Evolutionary conservation across 2,329 filamentous ascomycete genomes (phyloP), one percentile per base, ranked within the genome.

Genomic region (Claviceps sp.): DNA sequence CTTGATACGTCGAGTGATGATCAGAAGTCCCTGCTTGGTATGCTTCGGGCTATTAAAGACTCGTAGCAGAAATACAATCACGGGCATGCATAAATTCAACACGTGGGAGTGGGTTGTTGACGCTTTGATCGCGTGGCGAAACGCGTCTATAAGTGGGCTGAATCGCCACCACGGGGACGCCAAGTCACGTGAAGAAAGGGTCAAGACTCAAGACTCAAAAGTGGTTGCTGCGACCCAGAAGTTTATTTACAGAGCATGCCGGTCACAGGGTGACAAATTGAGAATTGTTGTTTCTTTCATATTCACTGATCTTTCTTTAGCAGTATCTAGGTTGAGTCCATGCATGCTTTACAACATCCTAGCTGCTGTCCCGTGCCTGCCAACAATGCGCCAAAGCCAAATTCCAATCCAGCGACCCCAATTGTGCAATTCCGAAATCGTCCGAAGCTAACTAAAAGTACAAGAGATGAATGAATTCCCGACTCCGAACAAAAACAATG

Each of bases 141-240:
- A 70, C 68, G 68, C 68, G 68, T 67, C 59, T 50, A 34, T 37
- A 48, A 52, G 58, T 52, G 61, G 59, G 60, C 61, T 62, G 48
- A 54, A 58, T 52, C 53, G 56, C 57, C 58, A 56, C 57, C 52
- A 38, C n/a, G 50, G 44, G 50, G 52, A 70, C 68, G 67, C 68
- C 67, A 70, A 61, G 40, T 64, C 68, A 70, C 65, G 64, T 70
- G 68, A 5, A 2, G 2, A 40, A n/a, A n/a, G 9, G 9, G 30
- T 11, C 26, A 26, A 26, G 26, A 8, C 18, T 18, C 18, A n/a
- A n/a, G 30, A 9, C 9, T 11, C 26, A 30, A 30, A 22, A 22
- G 22, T 22, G 22, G 22, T 22, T 3, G 22, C 22, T 22, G 22
- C 4, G 30, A 9, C 2, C 2, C 8, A 34, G 30, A 34, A 34